Conservation (phyloP, 805 yeast genomes). For the Myxozyma monticola region DNA sequence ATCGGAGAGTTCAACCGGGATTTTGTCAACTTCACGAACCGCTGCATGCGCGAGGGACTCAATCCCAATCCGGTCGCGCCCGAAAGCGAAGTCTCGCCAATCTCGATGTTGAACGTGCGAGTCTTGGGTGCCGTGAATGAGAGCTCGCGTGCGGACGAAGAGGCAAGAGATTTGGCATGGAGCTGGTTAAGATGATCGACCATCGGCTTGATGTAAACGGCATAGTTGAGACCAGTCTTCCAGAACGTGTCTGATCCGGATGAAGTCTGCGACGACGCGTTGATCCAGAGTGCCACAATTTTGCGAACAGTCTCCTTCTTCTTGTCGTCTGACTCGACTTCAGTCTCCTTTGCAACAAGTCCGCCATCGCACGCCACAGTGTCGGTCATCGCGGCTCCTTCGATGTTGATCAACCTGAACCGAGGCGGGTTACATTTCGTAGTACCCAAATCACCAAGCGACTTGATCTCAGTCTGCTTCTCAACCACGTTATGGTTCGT, state of each 20-base stretch:
- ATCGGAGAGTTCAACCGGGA: constrained; percentile 11
- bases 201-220: constrained; percentile 23
- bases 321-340: not conserved
- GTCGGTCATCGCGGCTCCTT: constrained; percentile 21
- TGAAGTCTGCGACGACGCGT: constrained; percentile 23
- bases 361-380: constrained; percentile 27
- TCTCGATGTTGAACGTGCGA: constrained; percentile 27
- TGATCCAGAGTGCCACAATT: constrained; percentile 21
- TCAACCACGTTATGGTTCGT: constrained; percentile 16
- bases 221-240: constrained; percentile 23
- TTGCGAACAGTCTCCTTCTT: constrained; percentile 8
- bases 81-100: constrained; percentile 14
- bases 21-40: constrained; percentile 13
- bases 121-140: not conserved
- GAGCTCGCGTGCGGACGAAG: not conserved
- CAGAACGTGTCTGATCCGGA: constrained; percentile 22
- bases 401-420: constrained; percentile 22
- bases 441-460: constrained; percentile 21
- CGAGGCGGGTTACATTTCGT: constrained; percentile 29
- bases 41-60: constrained; percentile 11
- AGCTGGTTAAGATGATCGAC: constrained; percentile 6
- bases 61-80: constrained; percentile 24
- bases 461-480: constrained; percentile 12
- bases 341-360: constrained; percentile 5
- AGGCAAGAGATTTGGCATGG: not conserved